Evolutionary conservation across 495 filamentous ascomycete genomes (phyloP).

Genomic region (Aspergillus leporis): DNA sequence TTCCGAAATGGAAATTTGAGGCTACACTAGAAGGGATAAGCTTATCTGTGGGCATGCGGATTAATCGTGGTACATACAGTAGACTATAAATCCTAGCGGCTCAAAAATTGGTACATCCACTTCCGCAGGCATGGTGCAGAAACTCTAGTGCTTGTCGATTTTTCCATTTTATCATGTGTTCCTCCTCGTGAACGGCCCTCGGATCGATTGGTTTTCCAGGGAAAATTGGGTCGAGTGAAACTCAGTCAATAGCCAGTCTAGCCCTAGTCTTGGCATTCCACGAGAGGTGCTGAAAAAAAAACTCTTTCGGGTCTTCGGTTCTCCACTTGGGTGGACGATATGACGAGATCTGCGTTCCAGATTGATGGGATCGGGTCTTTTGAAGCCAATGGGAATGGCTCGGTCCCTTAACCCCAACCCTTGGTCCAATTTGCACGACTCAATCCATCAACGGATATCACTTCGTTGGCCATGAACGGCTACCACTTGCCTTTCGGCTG

Average conservation of each 20-base stretch:
- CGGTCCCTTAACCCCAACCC: not conserved
- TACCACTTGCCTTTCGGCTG: not conserved
- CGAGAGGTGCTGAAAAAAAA: not conserved
- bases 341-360: not conserved
- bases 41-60: not conserved
- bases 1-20: not conserved
- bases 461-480: not conserved
- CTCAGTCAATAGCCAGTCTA: not conserved
- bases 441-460: not conserved
- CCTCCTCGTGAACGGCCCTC: not conserved
- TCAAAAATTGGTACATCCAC: not conserved
- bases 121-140: not conserved
- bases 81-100: not conserved
- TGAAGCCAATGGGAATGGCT: not conserved
- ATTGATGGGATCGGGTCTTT: not conserved
- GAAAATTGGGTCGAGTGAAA: not conserved
- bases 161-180: not conserved
- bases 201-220: not conserved
- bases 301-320: not conserved
- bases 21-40: not conserved
- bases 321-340: not conserved
- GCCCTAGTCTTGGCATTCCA: not conserved
- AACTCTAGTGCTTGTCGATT: not conserved
- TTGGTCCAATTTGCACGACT: not conserved
- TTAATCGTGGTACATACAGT: not conserved